Conservation (phyloP, 1,284 basidiomycete genomes). For the Lentinus polychrous region DNA sequence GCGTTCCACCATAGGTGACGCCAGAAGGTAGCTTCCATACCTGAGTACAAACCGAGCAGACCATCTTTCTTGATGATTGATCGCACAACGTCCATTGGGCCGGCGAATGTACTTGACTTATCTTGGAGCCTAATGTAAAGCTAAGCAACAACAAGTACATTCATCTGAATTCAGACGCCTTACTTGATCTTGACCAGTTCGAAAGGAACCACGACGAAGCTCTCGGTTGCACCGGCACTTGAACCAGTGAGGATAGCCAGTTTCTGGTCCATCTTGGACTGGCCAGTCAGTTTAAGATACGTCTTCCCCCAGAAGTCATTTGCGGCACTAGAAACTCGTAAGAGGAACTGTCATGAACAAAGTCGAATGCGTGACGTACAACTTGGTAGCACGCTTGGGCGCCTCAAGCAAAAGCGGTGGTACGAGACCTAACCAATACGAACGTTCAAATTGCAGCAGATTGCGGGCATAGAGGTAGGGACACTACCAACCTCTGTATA, state of each 20-base stretch:
- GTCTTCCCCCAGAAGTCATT: slow-evolving; percentile 95
- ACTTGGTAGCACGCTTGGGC: slow-evolving; percentile 98
- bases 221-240: slow-evolving; percentile 93
- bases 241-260: slow-evolving; percentile 89
- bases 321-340: slow-evolving; percentile 47
- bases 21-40: slow-evolving; percentile 97
- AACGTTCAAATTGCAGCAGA: neutral
- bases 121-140: slow-evolving; percentile 69
- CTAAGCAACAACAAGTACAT: slow-evolving; percentile 4
- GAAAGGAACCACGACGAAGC: slow-evolving; percentile 89
- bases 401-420: slow-evolving; percentile 95
- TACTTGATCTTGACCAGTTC: slow-evolving; percentile 95
- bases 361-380: slow-evolving; percentile 40
- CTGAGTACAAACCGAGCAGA: slow-evolving; percentile 79
- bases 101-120: slow-evolving; percentile 81
- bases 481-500: slow-evolving; percentile 71
- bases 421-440: slow-evolving; percentile 56
- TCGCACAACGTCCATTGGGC: slow-evolving; percentile 86
- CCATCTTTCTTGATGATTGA: slow-evolving; percentile 76
- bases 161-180: slow-evolving; percentile 8
- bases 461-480: neutral
- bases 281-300: slow-evolving; percentile 54
- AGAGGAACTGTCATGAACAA: neutral
- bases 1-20: slow-evolving; percentile 89
- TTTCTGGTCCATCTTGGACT: slow-evolving; percentile 81